phyloP scores from a whole-genome alignment of 139 green algal genomes.

The Asterochloris sp. region DNA sequence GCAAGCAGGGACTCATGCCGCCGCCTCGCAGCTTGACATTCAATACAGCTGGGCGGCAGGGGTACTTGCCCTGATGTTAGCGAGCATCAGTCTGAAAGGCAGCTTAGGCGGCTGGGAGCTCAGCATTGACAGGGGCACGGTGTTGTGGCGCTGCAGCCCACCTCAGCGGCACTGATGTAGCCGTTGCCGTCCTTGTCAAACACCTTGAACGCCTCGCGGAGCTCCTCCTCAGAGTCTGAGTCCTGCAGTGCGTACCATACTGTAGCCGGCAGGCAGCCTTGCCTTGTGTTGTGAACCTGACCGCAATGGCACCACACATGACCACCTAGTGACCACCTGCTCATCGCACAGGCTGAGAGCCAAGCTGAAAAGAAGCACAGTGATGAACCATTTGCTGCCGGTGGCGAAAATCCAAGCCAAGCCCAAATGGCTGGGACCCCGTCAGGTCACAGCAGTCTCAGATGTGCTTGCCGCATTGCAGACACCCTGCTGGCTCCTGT shows the following conservation, averaged over 20 bases:
- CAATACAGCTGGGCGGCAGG: neutral
- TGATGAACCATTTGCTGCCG: no score
- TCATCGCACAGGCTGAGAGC: no score
- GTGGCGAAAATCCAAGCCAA: no score
- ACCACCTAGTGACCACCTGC: no score
- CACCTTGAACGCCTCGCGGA: conserved; percentile 99
- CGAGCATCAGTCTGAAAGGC: no score
- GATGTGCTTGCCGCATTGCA: no score
- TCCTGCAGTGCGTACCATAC: conserved; percentile 47
- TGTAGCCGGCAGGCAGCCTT: neutral
- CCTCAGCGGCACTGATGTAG: conserved; percentile 96
- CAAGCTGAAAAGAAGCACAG: no score
- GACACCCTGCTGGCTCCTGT: no score
- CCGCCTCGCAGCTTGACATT: neutral
- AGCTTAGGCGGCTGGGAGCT: neutral
- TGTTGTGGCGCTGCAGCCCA: conserved; percentile 18
- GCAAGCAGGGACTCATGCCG: no score
- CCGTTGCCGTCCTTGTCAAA: conserved; percentile 99
- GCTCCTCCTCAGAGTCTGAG: conserved; percentile 95
- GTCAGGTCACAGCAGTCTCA: no score
- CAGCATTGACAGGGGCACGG: neutral
- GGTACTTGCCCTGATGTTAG: neutral
- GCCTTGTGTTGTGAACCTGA: neutral
- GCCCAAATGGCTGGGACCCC: no score
- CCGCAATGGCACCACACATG: no score